Evolutionary conservation across 371 early-diverging fungal genomes (phyloP).

Genomic region (Mortierella sp.): DNA sequence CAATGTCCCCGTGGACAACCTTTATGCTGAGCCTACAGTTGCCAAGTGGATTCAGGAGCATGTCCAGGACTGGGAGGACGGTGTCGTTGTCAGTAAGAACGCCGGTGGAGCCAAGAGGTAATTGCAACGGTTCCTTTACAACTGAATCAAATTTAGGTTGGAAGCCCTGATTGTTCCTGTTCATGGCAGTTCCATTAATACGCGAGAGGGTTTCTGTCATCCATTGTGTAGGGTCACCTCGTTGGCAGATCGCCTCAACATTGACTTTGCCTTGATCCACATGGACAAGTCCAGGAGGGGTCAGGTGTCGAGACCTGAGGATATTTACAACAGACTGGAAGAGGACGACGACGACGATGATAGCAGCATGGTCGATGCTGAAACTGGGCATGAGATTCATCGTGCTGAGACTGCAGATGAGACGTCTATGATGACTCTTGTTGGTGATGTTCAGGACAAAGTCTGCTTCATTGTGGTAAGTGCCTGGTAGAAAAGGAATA

Average conservation of each 20-base stretch:
- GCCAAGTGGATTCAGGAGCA: constrained; percentile 89
- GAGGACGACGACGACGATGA: constrained; percentile 61
- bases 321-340: constrained; percentile 46
- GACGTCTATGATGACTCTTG: constrained; percentile 73
- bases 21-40: constrained; percentile 93
- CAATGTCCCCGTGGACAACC: constrained; percentile 93
- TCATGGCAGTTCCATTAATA: background rate
- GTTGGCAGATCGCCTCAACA: constrained; percentile 91
- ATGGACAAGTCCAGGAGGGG: constrained; percentile 77
- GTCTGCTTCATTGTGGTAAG: constrained; percentile 90
- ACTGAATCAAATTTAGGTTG: background rate
- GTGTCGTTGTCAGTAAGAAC: constrained; percentile 95
- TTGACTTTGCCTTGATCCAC: constrained; percentile 97
- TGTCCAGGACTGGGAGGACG: constrained; percentile 78
- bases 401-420: constrained; percentile 37
- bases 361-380: constrained; percentile 54
- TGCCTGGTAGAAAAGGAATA: background rate
- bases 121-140: background rate
- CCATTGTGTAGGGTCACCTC: constrained; percentile 82
- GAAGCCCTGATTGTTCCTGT: background rate
- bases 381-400: constrained; percentile 41
- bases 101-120: constrained; percentile 98
- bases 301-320: constrained; percentile 61
- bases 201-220: background rate
- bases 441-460: constrained; percentile 92